Conservation (phyloP, 257 asterid genomes). For the Eucommia ulmoides region DNA sequence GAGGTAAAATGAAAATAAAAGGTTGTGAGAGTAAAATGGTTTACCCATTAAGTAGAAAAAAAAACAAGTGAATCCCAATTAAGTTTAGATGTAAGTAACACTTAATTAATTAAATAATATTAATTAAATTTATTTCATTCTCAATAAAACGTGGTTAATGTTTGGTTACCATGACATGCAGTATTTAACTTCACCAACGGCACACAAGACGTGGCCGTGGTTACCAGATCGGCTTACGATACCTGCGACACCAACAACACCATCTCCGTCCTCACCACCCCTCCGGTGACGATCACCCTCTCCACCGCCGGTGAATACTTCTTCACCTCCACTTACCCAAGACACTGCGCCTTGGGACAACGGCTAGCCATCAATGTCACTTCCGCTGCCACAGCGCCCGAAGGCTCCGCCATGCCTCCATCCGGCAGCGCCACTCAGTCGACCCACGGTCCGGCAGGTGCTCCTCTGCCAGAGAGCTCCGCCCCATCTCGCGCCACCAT, state of each 20-base stretch:
- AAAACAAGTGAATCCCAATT: neutral
- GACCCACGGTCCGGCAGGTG: slow-evolving; percentile 16
- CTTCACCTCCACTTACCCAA: slow-evolving; percentile 16
- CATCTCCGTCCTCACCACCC: slow-evolving; percentile 12
- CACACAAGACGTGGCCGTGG: slow-evolving; percentile 41
- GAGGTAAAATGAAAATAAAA: too few species aligned
- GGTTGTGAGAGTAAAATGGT: too few species aligned
- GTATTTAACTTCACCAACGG: slow-evolving; percentile 60
- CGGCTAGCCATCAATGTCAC: slow-evolving; percentile 14
- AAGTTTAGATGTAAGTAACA: neutral
- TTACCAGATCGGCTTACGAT: slow-evolving; percentile 33
- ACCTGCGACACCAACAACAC: slow-evolving; percentile 31
- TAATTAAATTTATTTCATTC: too few species aligned
- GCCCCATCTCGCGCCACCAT: slow-evolving; percentile 35
- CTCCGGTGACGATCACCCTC: slow-evolving; percentile 43
- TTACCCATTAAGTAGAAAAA: neutral
- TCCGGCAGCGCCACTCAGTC: slow-evolving; percentile 7
- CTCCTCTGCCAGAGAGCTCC: slow-evolving; percentile 20
- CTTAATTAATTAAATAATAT: too few species aligned
- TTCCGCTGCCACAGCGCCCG: neutral
- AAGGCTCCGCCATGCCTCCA: slow-evolving; percentile 5
- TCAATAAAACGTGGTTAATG: too few species aligned
- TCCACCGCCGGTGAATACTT: slow-evolving; percentile 31
- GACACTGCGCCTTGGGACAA: slow-evolving; percentile 15
- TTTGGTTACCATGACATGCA: slow-evolving; percentile 11